Evolutionary conservation across 2,329 filamentous ascomycete species (phyloP).

Genomic region (Alternaria arborescens): DNA sequence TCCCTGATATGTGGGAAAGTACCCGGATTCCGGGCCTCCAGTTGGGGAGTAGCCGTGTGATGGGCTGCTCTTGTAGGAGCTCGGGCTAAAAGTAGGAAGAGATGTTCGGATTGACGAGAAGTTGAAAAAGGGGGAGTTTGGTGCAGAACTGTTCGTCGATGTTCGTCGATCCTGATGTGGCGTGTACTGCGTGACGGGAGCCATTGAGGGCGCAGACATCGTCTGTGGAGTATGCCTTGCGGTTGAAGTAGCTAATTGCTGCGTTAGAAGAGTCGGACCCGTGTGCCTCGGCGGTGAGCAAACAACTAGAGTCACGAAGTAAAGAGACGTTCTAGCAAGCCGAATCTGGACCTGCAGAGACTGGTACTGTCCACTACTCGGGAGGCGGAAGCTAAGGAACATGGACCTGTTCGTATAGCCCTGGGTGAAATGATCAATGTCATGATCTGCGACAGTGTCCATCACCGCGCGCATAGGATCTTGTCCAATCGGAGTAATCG

Average conservation of each 20-base stretch:
- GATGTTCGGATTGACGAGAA: constrained; percentile 47
- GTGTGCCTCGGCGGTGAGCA: constrained; percentile 34
- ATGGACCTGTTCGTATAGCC: constrained; percentile 54
- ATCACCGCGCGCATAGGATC: constrained; percentile 55
- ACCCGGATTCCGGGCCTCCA: constrained; percentile 43
- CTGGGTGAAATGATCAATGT: constrained; percentile 56
- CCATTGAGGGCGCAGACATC: constrained; percentile 39
- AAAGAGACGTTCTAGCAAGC: constrained; percentile 55
- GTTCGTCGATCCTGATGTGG: constrained; percentile 37
- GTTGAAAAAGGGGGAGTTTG: constrained; percentile 48
- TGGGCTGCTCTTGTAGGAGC: constrained; percentile 45
- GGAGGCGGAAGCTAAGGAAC: constrained; percentile 51
- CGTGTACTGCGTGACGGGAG: constrained; percentile 38
- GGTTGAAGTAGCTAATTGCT: constrained; percentile 46
- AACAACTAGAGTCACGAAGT: constrained; percentile 57
- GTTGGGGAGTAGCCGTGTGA: constrained; percentile 48
- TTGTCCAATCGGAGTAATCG: constrained; percentile 56
- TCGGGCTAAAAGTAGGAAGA: constrained; percentile 44
- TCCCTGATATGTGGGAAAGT: constrained; percentile 45
- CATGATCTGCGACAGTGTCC: constrained; percentile 51
- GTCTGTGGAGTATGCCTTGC: constrained; percentile 38
- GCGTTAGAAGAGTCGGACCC: constrained; percentile 44
- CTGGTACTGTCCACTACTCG: constrained; percentile 43
- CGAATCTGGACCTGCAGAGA: constrained; percentile 47
- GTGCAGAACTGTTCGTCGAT: constrained; percentile 46